phyloP scores from a whole-genome alignment of 78 protist genomes.

The Dictyostelium intermedium region DNA sequence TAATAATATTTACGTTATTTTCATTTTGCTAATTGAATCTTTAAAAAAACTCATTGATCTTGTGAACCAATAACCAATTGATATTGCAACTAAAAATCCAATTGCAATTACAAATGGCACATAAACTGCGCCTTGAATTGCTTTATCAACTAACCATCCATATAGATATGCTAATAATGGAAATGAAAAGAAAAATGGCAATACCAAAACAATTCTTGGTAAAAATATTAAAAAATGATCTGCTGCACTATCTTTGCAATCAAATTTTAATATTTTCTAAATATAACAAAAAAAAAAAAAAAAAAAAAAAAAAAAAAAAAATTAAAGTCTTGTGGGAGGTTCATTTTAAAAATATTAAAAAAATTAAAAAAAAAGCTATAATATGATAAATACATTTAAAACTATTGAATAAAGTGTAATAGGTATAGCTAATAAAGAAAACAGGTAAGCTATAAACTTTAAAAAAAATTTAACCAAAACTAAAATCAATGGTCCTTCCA shows the following conservation, averaged over 20 bases:
- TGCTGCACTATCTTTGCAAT: neutral
- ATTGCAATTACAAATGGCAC: slow-evolving; percentile 40
- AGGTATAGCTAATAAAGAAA: slow-evolving; percentile 23
- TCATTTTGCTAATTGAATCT: slow-evolving; percentile 17
- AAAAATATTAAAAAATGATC: slow-evolving; percentile 21
- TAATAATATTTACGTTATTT: slow-evolving; percentile 2
- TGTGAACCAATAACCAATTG: slow-evolving; percentile 44
- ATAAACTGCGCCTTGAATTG: neutral
- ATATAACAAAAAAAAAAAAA: neutral
- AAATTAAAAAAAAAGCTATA: neutral
- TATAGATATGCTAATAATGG: slow-evolving; percentile 14
- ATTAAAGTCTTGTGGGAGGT: too few species aligned
- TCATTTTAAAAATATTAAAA: neutral
- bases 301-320: neutral
- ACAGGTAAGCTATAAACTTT: slow-evolving; percentile 51
- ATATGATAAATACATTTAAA: slow-evolving; percentile 15
- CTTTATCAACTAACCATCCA: slow-evolving; percentile 40
- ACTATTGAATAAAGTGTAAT: slow-evolving; percentile 48
- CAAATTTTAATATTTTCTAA: neutral
- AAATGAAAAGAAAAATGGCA: slow-evolving; percentile 61
- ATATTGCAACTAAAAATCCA: neutral
- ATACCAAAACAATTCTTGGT: slow-evolving; percentile 23
- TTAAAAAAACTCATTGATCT: slow-evolving; percentile 17
- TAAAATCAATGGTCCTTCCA: slow-evolving; percentile 58
- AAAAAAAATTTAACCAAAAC: slow-evolving; percentile 31